These are phyloP conservation scores for Allium fistulosum DNA, from an alignment of 106 monocot species.

Conservation along the genomic window DNA sequence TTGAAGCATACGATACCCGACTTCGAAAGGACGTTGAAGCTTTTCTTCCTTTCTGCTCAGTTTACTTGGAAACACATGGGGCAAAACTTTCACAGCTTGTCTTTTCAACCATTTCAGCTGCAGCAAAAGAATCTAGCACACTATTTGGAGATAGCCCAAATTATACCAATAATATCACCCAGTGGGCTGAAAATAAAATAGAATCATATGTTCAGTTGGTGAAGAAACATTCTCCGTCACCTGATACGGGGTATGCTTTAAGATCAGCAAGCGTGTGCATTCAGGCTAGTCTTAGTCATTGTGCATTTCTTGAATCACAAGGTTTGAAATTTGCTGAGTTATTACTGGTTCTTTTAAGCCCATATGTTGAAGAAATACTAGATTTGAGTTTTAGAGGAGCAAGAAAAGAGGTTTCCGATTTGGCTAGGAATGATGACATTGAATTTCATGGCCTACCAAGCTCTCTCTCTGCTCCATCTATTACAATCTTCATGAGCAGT, in stretches of 20 bases:
- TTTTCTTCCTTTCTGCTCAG: constrained; percentile 80
- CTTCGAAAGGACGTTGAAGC: constrained; percentile 67
- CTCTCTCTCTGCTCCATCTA: constrained; percentile 40
- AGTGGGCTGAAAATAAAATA: constrained; percentile 93
- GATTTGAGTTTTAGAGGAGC: constrained; percentile 85
- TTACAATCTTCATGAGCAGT: constrained; percentile 49
- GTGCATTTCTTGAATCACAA: constrained; percentile 54
- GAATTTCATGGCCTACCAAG: constrained; percentile 21
- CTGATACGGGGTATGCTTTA: constrained; percentile 59
- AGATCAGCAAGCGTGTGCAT: constrained; percentile 74
- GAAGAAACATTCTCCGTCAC: constrained; percentile 66
- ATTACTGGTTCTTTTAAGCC: constrained; percentile 68
- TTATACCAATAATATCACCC: constrained; percentile 59
- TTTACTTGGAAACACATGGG: constrained; percentile 73
- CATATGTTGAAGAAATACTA: constrained; percentile 85
- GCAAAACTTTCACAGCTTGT: constrained; percentile 83
- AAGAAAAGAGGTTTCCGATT: constrained; percentile 57
- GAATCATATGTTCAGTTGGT: constrained; percentile 66
- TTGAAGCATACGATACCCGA: constrained; percentile 54
- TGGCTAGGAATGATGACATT: constrained; percentile 43
- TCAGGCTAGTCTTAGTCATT: constrained; percentile 72
- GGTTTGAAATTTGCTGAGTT: constrained; percentile 86
- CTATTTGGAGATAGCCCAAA: constrained; percentile 63
- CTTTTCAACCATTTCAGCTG: constrained; percentile 74
- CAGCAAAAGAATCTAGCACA: constrained; percentile 48